Conservation (phyloP, 805 yeast genomes). For the Ogataea polymorpha region DNA sequence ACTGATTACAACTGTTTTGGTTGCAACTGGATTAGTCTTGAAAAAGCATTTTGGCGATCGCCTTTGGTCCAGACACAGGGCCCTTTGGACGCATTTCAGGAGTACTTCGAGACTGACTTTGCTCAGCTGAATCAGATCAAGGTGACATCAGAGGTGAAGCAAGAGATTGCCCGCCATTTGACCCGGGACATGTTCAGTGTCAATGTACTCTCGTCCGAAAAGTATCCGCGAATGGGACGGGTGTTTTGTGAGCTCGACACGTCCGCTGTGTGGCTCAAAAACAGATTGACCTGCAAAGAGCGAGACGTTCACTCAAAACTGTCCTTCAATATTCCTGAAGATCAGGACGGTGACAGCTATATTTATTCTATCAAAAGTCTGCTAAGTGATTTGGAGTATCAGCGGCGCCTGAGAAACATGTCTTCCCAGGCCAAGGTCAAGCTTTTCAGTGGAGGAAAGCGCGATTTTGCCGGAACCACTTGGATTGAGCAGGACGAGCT, state of each 20-base stretch:
- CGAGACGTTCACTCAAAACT: constrained; percentile 47
- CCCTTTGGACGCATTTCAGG: constrained; percentile 12
- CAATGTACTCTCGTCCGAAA: constrained; percentile 30
- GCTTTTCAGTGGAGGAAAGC: constrained; percentile 26
- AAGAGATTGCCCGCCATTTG: constrained; percentile 28
- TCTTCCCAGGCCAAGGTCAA: constrained; percentile 26
- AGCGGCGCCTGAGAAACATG: constrained; percentile 43
- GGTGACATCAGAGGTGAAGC: constrained; percentile 32
- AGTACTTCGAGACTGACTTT: constrained; percentile 25
- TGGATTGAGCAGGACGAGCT: constrained; percentile 46
- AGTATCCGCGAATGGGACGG: constrained; percentile 54
- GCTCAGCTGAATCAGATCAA: constrained; percentile 24
- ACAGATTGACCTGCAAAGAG: constrained; percentile 44
- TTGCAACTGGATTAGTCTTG: constrained; percentile 68
- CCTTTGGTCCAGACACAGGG: constrained; percentile 40
- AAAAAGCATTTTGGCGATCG: constrained; percentile 48
- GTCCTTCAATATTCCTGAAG: neutral
- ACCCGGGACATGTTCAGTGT: constrained; percentile 5
- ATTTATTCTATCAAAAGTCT: constrained; percentile 52
- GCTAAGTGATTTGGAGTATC: constrained; percentile 54
- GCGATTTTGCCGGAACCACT: constrained; percentile 22
- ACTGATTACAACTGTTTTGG: constrained; percentile 83
- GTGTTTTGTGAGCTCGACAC: constrained; percentile 72
- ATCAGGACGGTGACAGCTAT: constrained; percentile 20
- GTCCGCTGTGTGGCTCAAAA: constrained; percentile 54